Percentiles rank a stretch among this genome's conserved stretches.
Evolutionary conservation across 2,329 filamentous ascomycete species (phyloP).

Genomic region (Penicillium hordei): DNA sequence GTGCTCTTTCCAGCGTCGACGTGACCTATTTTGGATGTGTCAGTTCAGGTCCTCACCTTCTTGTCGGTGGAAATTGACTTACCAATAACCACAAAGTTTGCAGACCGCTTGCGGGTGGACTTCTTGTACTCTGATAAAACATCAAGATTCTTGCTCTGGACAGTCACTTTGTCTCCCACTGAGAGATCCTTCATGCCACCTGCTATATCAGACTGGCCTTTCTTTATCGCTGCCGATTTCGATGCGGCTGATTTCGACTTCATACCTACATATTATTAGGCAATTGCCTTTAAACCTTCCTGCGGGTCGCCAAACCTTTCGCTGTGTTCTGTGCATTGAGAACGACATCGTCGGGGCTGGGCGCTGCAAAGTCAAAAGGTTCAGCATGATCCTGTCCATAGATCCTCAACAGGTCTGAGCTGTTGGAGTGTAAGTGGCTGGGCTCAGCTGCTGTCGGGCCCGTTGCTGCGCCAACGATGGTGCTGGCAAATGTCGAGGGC

Average conservation of each 20-base stretch:
- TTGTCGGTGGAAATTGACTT: conserved; percentile 32
- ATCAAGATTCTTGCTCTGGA: conserved; percentile 76
- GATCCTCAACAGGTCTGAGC: conserved; percentile 38
- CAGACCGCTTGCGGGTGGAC: conserved; percentile 71
- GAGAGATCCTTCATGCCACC: conserved; percentile 51
- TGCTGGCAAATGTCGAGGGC: conserved; percentile 54
- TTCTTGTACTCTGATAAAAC: conserved; percentile 79
- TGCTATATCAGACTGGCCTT: conserved; percentile 45
- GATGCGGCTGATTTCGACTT: conserved; percentile 44
- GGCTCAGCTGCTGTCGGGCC: conserved; percentile 31
- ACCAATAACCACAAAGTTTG: conserved; percentile 93
- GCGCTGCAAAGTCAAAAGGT: conserved; percentile 68
- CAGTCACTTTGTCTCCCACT: conserved; percentile 52
- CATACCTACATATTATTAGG: conserved; percentile 48
- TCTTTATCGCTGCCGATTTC: conserved; percentile 45
- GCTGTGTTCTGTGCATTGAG: conserved; percentile 71
- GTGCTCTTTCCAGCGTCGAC: conserved; percentile 98
- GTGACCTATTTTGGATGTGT: conserved; percentile 62
- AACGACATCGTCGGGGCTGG: conserved; percentile 90
- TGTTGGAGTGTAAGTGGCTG: conserved; percentile 35
- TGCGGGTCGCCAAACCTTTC: conserved; percentile 68
- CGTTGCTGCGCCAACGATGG: conserved; percentile 38
- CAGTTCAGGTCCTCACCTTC: conserved; percentile 10
- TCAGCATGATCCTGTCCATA: conserved; percentile 45
- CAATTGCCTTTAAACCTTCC: conserved; percentile 32